Percentiles rank a stretch among this genome's conserved stretches.
phyloP scores from a whole-genome alignment of 2,329 filamentous ascomycete species.

The Sporothrix globosa region DNA sequence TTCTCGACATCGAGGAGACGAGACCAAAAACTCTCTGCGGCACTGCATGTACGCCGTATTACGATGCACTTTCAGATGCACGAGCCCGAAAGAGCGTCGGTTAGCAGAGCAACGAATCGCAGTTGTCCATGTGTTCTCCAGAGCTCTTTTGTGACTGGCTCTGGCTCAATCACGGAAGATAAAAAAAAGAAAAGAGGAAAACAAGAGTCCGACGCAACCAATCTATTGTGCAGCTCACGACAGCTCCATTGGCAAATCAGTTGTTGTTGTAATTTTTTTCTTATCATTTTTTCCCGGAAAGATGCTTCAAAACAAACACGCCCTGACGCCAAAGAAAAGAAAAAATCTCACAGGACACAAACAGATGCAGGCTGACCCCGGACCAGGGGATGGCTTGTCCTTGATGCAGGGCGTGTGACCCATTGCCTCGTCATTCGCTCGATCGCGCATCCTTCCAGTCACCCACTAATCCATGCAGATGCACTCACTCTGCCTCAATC shows the following conservation, averaged over 20 bases:
- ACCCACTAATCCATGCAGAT: not conserved
- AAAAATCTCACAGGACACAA: no score
- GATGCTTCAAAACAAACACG: no score
- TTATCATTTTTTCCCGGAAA: not conserved
- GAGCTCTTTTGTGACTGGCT: not conserved
- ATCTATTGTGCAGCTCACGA: not conserved
- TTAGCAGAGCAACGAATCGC: not conserved
- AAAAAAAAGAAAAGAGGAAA: not conserved
- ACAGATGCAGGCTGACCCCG: not conserved
- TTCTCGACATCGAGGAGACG: not conserved
- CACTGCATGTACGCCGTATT: not conserved
- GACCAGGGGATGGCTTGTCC: not conserved
- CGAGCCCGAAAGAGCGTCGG: not conserved
- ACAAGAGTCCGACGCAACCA: not conserved
- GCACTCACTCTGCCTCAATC: not conserved
- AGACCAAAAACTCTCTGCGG: not conserved
- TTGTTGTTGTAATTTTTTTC: not conserved
- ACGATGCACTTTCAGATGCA: not conserved
- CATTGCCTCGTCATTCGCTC: constrained; percentile 6
- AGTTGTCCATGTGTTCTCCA: not conserved
- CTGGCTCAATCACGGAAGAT: not conserved
- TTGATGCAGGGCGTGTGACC: constrained; percentile 2
- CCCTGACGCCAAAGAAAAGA: not conserved
- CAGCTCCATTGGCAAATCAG: constrained; percentile 17
- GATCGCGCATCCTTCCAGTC: constrained; percentile 20